Conservation (phyloP, 169 alveolate genomes). For the Plasmodium inui region DNA sequence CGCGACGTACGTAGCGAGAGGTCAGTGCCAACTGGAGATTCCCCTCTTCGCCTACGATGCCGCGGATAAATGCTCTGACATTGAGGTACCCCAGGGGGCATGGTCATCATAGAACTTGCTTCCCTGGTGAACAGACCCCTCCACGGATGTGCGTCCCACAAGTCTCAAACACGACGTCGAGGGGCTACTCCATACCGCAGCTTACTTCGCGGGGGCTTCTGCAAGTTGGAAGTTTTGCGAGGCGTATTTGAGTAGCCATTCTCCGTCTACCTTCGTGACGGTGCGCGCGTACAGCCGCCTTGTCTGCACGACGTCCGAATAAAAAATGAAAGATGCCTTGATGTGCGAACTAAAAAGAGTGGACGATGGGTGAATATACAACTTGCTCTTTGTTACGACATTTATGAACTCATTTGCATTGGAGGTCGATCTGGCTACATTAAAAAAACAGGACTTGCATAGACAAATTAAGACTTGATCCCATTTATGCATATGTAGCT, state of each 20-base stretch:
- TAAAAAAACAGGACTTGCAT: slow-evolving; percentile 81
- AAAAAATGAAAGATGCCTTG: slow-evolving; percentile 88
- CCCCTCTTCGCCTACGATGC: too few species aligned
- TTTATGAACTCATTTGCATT: slow-evolving; percentile 47
- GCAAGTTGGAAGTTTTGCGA: slow-evolving; percentile 25
- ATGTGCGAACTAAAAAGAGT: slow-evolving; percentile 73
- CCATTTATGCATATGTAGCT: slow-evolving; percentile 73
- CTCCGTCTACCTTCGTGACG: slow-evolving; percentile 79
- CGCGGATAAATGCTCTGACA: too few species aligned
- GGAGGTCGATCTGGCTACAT: slow-evolving; percentile 78
- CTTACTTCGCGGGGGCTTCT: background rate
- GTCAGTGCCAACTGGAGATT: too few species aligned
- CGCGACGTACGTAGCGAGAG: too few species aligned
- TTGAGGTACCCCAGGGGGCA: too few species aligned
- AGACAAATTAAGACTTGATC: slow-evolving; percentile 77
- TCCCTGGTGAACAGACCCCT: too few species aligned
- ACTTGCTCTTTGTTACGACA: slow-evolving; percentile 54
- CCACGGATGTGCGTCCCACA: too few species aligned
- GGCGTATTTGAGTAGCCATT: slow-evolving; percentile 71
- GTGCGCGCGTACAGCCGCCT: slow-evolving; percentile 90
- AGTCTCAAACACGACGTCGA: too few species aligned
- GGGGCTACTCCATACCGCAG: too few species aligned
- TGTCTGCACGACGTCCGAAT: slow-evolving; percentile 91
- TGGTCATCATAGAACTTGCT: too few species aligned
- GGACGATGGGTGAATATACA: slow-evolving; percentile 86